Evolutionary conservation across 441 rosid genomes (phyloP), one percentile per base, ranked within the genome.

Genomic region (Brassica balearica): DNA sequence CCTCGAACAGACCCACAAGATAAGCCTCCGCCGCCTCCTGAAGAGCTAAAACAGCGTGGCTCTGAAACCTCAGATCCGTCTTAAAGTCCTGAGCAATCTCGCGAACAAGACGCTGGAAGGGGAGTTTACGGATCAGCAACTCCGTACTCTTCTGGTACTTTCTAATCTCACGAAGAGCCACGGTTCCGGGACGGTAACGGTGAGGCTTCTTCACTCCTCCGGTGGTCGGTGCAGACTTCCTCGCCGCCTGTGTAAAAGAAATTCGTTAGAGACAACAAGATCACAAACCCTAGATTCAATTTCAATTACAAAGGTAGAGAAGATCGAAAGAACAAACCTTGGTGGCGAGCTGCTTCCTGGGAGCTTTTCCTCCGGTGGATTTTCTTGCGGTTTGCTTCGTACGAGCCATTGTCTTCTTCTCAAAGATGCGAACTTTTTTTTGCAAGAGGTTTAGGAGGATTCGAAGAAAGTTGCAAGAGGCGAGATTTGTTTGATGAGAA

Each of bases 161-260:
- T 17, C 89, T 84, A 22, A 86, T 86, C 75, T 86, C 89, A 84
- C 91, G 91, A 10, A 88, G 88, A 27, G 91, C 91, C 1, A 88
- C 91, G 1, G 91, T 88, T 75, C 91, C 91, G 0, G 88, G 91
- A 51, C 87, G 87, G 83, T 84, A 88, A 55, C 91, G 77, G 41
- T 88, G 91, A 10, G 89, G 88, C 84, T 86, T 88, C 88, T 86
- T 88, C 1, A 88, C 89, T 17, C 91, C 89, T 20, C 89, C 91
- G 3, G 87, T 85, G 11, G 86, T 85, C 0, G 88, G 91, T 0
- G 89, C 89, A 0, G 91, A 86, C 75, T 88, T 88, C 23, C 89
- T 88, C 32, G 91, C 89, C 81, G 89, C 89, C 89, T 86, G 77
- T 14, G 0, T 20, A 2, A 19, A 2, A 1, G 12, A 3, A 56